Percentiles rank a stretch among this genome's conserved stretches.
Conservation (phyloP, 352 stramenopile genomes). For the Plasmopara muralis region DNA sequence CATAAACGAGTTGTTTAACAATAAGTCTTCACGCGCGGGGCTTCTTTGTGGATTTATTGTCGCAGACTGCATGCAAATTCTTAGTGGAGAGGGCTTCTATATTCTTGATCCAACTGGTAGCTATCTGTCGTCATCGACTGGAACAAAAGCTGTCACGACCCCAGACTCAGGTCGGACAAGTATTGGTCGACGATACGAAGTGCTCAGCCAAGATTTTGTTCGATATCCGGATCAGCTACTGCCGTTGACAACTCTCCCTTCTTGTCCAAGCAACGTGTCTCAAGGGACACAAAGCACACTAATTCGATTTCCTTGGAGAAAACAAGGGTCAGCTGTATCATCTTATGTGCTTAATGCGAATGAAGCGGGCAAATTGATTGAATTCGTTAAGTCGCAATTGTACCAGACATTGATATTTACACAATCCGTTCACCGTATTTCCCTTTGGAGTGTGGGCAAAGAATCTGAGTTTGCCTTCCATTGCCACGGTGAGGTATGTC, state of each 20-base stretch:
- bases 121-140: conserved; percentile 30
- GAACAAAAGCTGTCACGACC: conserved; percentile 3
- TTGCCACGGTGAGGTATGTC: conserved; percentile 40
- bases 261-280: conserved; percentile 46
- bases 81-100: conserved; percentile 69
- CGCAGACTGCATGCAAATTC: conserved; percentile 74
- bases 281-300: conserved; percentile 47
- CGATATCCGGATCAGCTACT: conserved; percentile 69
- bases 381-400: conserved; percentile 38
- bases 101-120: conserved; percentile 61
- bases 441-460: conserved; percentile 58
- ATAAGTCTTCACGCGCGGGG: conserved; percentile 43
- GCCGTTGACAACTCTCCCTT: conserved; percentile 61
- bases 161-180: conserved; percentile 6
- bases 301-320: conserved; percentile 68
- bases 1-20: conserved; percentile 44
- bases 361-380: conserved; percentile 29
- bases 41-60: conserved; percentile 56
- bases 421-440: conserved; percentile 48
- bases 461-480: conserved; percentile 55
- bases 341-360: conserved; percentile 26
- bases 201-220: conserved; percentile 50
- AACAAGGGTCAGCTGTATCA: conserved; percentile 32
- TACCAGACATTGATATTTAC: conserved; percentile 66
- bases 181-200: conserved; percentile 52